Conservation (phyloP, 306 rosid species). For the Malus sieversii region DNA sequence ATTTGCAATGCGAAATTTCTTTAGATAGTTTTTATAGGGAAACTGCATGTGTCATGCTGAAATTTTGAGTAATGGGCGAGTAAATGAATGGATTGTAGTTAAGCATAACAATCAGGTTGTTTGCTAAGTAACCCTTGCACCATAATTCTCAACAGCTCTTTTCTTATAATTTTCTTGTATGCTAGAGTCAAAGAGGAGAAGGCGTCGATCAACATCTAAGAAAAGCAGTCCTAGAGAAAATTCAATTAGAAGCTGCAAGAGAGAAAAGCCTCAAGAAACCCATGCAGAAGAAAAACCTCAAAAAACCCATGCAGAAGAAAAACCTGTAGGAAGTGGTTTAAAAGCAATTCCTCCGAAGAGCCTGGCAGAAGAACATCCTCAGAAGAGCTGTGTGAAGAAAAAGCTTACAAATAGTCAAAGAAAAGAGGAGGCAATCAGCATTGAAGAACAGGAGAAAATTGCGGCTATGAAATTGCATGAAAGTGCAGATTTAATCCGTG, state of each 20-base stretch:
- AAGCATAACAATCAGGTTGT: neutral
- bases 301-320: neutral
- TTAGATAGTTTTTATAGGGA: neutral
- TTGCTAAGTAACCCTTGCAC: neutral
- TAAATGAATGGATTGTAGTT: neutral
- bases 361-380: slow-evolving; percentile 5
- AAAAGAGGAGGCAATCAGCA: neutral
- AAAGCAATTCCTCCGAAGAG: neutral
- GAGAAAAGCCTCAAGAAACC: neutral
- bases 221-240: slow-evolving; percentile 4
- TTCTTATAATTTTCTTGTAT: neutral
- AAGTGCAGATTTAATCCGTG: slow-evolving; percentile 28
- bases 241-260: neutral
- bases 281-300: slow-evolving; percentile 1
- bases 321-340: neutral
- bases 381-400: neutral
- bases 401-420: neutral
- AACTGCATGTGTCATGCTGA: neutral
- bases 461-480: slow-evolving; percentile 24
- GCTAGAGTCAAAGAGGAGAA: slow-evolving; percentile 18
- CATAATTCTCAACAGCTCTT: neutral
- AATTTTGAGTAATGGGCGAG: neutral
- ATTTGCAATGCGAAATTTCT: neutral
- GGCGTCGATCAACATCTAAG: slow-evolving; percentile 3
- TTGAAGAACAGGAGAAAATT: slow-evolving; percentile 23